phyloP scores from a whole-genome alignment of 331 rosid genomes.

The Cydonia oblonga region DNA sequence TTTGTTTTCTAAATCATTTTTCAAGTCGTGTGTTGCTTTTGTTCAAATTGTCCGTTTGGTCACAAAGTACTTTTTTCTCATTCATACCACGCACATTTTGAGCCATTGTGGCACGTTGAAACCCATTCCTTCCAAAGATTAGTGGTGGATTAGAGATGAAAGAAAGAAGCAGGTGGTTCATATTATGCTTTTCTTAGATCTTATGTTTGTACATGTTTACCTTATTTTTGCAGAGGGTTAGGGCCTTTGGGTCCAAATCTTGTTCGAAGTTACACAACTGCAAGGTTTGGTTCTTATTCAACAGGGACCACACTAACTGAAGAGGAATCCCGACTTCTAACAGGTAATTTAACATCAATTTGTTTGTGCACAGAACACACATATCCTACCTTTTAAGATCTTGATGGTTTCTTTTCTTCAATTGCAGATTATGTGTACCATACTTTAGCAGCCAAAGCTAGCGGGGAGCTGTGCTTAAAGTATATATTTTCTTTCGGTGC shows the following conservation, averaged over 20 bases:
- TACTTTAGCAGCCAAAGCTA: conserved; percentile 83
- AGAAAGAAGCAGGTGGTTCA: background rate
- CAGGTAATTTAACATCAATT: conserved; percentile 40
- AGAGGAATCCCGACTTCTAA: conserved; percentile 58
- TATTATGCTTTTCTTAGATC: background rate
- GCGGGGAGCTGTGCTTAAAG: conserved; percentile 93
- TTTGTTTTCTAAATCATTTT: no score
- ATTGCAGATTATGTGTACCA: conserved; percentile 81
- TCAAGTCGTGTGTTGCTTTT: background rate
- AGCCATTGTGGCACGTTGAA: background rate
- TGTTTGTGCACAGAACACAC: conserved; percentile 5
- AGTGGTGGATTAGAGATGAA: background rate
- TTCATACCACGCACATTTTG: background rate
- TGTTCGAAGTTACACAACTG: conserved; percentile 61
- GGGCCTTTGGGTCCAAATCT: conserved; percentile 96
- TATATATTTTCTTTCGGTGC: conserved; percentile 85
- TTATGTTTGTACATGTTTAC: background rate
- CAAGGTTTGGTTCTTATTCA: conserved; percentile 60
- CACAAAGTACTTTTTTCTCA: background rate
- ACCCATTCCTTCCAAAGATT: background rate
- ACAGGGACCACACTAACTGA: conserved; percentile 47
- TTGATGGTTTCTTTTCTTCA: conserved; percentile 18
- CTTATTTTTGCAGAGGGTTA: conserved; percentile 52
- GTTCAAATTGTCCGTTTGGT: background rate
- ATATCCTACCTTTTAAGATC: background rate